Evolutionary conservation across 768 basidiomycete species (phyloP).

Genomic region (Macrolepiota dolichaula): DNA sequence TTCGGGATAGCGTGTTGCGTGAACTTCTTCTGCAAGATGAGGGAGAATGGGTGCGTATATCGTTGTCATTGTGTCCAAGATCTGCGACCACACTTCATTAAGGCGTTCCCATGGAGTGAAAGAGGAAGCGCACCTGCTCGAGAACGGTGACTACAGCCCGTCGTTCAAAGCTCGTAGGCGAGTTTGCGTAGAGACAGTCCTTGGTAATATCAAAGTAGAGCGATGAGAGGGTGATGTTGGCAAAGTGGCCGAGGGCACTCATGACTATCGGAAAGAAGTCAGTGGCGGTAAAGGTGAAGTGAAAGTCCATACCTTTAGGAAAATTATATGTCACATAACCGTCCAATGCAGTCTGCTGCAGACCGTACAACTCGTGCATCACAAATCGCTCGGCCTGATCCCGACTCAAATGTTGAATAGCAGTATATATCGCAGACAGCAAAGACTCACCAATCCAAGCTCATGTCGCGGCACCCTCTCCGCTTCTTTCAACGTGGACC

Average conservation of each 20-base stretch:
- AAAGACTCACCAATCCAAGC: constrained; percentile 59
- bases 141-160: constrained; percentile 69
- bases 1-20: constrained; percentile 39
- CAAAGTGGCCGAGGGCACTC: constrained; percentile 69
- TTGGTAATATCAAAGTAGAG: constrained; percentile 92
- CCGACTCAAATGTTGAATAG: background rate
- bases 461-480: constrained; percentile 40
- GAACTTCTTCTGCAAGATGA: constrained; percentile 88
- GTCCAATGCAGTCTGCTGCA: constrained; percentile 65
- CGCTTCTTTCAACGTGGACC: constrained; percentile 22
- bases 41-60: constrained; percentile 86
- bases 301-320: constrained; percentile 58
- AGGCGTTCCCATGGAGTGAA: background rate
- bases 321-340: constrained; percentile 78
- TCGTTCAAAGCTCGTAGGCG: constrained; percentile 46
- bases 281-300: background rate
- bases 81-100: constrained; percentile 33
- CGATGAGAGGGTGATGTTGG: constrained; percentile 81
- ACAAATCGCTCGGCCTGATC: constrained; percentile 79
- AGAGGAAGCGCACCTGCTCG: constrained; percentile 46
- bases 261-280: constrained; percentile 48
- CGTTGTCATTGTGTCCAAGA: constrained; percentile 61
- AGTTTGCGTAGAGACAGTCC: constrained; percentile 82
- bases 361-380: constrained; percentile 74
- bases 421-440: background rate